phyloP scores from a whole-genome alignment of 2,329 filamentous ascomycete genomes.

The Calycina marina region DNA sequence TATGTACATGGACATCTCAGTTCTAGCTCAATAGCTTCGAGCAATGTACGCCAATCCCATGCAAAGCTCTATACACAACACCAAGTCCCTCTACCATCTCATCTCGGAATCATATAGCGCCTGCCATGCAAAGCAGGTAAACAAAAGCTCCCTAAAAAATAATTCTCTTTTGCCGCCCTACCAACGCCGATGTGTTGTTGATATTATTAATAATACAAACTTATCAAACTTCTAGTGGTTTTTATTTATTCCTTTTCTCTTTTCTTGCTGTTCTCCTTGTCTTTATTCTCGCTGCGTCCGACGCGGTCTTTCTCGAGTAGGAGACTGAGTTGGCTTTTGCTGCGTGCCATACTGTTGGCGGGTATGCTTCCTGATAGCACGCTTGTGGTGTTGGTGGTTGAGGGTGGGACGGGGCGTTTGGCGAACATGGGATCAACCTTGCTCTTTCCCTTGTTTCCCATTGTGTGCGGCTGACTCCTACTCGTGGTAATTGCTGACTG shows the following conservation, averaged over 20 bases:
- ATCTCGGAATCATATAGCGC: no score
- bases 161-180: no score
- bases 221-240: no score
- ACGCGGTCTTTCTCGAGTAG: conserved; percentile 39
- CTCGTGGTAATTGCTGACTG: not conserved
- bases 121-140: no score
- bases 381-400: conserved; percentile 4
- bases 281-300: conserved; percentile 19
- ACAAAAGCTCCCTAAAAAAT: no score
- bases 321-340: conserved; percentile 45
- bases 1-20: no score
- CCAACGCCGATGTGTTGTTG: no score
- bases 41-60: no score
- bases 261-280: not conserved
- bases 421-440: conserved; percentile 16
- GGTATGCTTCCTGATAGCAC: conserved; percentile 2
- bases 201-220: no score
- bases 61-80: no score
- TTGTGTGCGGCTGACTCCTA: conserved; percentile 7
- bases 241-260: not conserved
- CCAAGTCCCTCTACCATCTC: no score
- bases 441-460: conserved; percentile 15
- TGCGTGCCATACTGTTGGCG: conserved; percentile 34
- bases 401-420: conserved; percentile 14
- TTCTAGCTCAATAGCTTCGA: no score